Evolutionary conservation across 306 rosid species (phyloP), one percentile per base, ranked within the genome.

Genomic region (Rosa chinensis): DNA sequence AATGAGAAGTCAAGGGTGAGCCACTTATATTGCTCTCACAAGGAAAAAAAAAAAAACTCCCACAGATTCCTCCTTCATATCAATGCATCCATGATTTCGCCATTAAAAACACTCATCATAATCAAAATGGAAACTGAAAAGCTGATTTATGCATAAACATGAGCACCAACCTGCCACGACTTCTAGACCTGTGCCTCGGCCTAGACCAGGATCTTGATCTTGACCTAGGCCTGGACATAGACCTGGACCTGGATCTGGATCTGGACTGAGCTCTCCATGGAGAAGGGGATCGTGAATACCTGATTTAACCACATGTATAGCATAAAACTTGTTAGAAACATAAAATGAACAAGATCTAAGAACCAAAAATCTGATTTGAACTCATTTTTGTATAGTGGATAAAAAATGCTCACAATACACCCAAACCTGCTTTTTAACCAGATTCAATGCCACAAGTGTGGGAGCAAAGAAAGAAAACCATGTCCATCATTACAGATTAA

Each of bases 151-250:
- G 77, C 63, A 78, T 75, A 59, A 35, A 48, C 72, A 68, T 13
- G 28, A 82, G 76, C 55, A 86, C 89, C 76, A 81, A 96, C 99
- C 99, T 95, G 86, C 97, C 99, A 72, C 93, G 97, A 70, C 97
- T 89, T 84, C 91, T 88, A 1, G 97, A 87, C 73, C 89, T 88
- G 37, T 63, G 79, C 87, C 96, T 90, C 47, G 88, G 94, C 82
- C 87, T 86, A 16, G 92, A 85, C 85, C 77, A 77, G 43, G 97
- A 92, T 85, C 93, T 85, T 32, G 90, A 84, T 77, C 90, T 81
- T 32, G 95, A 82, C 69, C 89, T 86, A 21, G 92, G 86, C 63
- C 83, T 80, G 71, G 90, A 82, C 76, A 66, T 7, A 7, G 70
- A n/a, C 28, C 88, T 78, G 16, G 97, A 87, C 53, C 91, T 86